Evolutionary conservation across 805 yeast genomes (phyloP).

Genomic region (Lipomyces orientalis): DNA sequence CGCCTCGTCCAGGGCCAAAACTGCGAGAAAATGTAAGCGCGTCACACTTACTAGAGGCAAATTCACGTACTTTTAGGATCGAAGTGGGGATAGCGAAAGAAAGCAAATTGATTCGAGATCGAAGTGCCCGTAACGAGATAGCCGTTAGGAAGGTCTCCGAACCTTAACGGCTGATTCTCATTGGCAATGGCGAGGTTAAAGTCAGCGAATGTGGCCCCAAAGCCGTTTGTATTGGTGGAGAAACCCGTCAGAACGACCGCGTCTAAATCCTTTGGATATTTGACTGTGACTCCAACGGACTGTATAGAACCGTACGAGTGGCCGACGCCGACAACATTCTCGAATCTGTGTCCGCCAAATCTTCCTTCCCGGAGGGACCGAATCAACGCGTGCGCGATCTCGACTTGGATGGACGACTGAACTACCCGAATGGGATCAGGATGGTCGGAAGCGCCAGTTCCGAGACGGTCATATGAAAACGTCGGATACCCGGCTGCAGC

Average conservation of each 20-base stretch:
- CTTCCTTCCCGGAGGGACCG: background rate
- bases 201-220: background rate
- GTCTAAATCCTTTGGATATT: background rate
- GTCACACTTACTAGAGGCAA: background rate
- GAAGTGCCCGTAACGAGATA: background rate
- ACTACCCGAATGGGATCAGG: slow-evolving; percentile 4
- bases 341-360: background rate
- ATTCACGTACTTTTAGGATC: background rate
- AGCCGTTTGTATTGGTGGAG: background rate
- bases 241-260: slow-evolving; percentile 1
- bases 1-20: slow-evolving; percentile 4
- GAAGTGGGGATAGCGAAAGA: background rate
- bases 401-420: background rate
- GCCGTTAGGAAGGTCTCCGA: slow-evolving; percentile 1
- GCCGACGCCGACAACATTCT: background rate
- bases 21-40: slow-evolving; percentile 1
- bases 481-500: slow-evolving; percentile 3
- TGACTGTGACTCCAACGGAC: background rate
- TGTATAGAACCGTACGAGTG: background rate
- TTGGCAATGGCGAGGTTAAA: slow-evolving; percentile 1
- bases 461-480: slow-evolving; percentile 1
- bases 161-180: background rate
- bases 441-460: background rate
- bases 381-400: background rate
- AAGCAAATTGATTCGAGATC: background rate